Evolutionary conservation across 305 asterid species (phyloP).

Genomic region (Vinca major): DNA sequence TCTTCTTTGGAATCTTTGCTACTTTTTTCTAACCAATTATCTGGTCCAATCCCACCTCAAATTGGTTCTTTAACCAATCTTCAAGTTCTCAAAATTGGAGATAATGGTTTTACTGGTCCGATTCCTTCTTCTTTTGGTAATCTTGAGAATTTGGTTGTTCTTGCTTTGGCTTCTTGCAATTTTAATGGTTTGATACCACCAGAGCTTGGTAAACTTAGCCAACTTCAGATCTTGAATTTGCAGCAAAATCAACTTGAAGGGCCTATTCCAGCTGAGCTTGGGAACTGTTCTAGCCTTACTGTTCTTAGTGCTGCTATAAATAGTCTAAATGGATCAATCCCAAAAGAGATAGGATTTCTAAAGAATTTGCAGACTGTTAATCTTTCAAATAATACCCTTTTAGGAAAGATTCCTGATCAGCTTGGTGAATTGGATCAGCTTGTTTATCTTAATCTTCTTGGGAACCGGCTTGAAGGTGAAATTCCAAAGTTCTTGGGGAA

Average conservation of each 20-base stretch:
- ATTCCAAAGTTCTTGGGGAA: conserved; percentile 47
- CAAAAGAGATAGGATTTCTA: conserved; percentile 36
- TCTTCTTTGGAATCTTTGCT: conserved; percentile 53
- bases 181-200: conserved; percentile 55
- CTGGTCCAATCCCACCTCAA: conserved; percentile 66
- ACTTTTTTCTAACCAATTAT: conserved; percentile 70
- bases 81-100: conserved; percentile 57
- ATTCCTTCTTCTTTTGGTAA: conserved; percentile 49
- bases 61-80: conserved; percentile 39
- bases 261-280: conserved; percentile 50
- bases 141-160: conserved; percentile 37
- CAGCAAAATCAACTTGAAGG: conserved; percentile 63
- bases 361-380: conserved; percentile 42
- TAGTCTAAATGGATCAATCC: conserved; percentile 56
- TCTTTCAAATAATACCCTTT: conserved; percentile 58
- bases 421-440: conserved; percentile 42
- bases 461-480: conserved; percentile 59
- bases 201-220: conserved; percentile 40
- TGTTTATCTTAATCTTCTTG: conserved; percentile 52
- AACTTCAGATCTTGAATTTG: conserved; percentile 40
- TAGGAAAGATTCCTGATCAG: conserved; percentile 49
- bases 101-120: conserved; percentile 52
- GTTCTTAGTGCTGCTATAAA: conserved; percentile 57
- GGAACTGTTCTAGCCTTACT: conserved; percentile 44
- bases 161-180: conserved; percentile 67